Evolutionary conservation across 495 filamentous ascomycete species (phyloP).

Genomic region (Aspergillus mulundensis): DNA sequence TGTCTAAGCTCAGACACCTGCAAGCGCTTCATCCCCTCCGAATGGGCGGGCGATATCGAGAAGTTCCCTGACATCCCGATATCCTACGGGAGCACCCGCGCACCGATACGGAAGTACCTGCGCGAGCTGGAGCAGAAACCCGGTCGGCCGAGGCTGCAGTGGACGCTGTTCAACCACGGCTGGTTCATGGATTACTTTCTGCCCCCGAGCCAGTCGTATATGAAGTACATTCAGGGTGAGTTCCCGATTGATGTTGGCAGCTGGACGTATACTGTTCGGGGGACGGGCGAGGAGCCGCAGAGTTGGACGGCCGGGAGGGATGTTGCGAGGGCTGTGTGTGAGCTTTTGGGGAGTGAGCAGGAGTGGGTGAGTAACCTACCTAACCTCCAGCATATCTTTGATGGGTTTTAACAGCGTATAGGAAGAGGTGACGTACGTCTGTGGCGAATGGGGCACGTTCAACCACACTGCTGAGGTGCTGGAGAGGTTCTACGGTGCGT

Average conservation of each 20-base stretch:
- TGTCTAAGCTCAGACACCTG: conserved; percentile 12
- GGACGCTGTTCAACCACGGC: conserved; percentile 22
- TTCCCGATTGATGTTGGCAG: conserved; percentile 7
- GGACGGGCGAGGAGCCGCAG: conserved; percentile 7
- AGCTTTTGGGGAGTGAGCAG: conserved; percentile 1
- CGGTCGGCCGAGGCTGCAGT: conserved; percentile 4
- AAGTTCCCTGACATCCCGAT: conserved; percentile 13
- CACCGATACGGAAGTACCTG: conserved; percentile 17
- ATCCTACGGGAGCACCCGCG: conserved; percentile 16
- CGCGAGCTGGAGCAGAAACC: not conserved
- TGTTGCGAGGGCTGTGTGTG: conserved; percentile 7
- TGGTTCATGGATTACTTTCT: conserved; percentile 30
- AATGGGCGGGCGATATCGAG: conserved; percentile 23
- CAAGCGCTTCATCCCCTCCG: conserved; percentile 28
- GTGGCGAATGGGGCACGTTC: conserved; percentile 2
- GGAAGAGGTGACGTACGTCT: conserved; percentile 10
- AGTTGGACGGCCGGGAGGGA: conserved; percentile 6
- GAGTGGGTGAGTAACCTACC: not conserved
- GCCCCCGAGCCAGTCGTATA: conserved; percentile 5
- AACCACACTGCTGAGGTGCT: not conserved
- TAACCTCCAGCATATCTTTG: too few relatives aligned
- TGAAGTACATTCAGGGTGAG: not conserved
- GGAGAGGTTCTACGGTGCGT: conserved; percentile 8
- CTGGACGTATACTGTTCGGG: not conserved
- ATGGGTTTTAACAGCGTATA: too few relatives aligned